These are phyloP conservation scores for Cetraspora pellucida DNA, from an alignment of 192 early-diverging fungal genomes.

Conservation along the genomic window DNA sequence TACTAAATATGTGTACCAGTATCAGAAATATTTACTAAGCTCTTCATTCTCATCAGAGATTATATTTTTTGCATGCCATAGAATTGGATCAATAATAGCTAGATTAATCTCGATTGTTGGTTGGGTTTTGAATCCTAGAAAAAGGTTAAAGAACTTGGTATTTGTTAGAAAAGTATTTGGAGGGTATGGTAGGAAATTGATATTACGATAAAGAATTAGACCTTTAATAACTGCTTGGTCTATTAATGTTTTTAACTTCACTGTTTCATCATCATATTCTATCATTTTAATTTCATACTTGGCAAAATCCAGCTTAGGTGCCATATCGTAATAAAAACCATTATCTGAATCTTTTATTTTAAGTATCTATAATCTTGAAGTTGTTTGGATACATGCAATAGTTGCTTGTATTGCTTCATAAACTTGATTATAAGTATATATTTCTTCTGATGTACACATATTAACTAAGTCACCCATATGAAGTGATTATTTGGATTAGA, in stretches of 20 bases:
- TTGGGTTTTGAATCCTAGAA: conserved; percentile 6
- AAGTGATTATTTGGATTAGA: conserved; percentile 8
- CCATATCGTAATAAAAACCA: conserved; percentile 4
- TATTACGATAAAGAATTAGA: conserved; percentile 27
- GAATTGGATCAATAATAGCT: background rate
- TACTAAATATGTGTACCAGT: background rate
- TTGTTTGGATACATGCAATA: conserved; percentile 4
- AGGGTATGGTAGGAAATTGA: background rate
- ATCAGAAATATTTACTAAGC: conserved; percentile 20
- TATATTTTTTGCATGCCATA: conserved; percentile 15
- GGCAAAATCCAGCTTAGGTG: background rate
- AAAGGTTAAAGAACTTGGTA: conserved; percentile 7
- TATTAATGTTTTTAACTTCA: conserved; percentile 4
- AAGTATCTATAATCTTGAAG: conserved; percentile 15
- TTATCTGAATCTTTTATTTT: conserved; percentile 14
- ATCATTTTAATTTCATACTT: conserved; percentile 11
- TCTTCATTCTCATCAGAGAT: background rate
- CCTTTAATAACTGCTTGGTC: background rate
- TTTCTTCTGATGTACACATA: conserved; percentile 3
- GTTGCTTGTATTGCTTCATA: background rate
- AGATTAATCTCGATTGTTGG: conserved; percentile 6
- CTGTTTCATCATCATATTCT: background rate
- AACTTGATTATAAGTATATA: background rate
- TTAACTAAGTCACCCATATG: background rate
- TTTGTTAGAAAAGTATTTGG: background rate